phyloP scores from a whole-genome alignment of 208 protist genomes.

The Trypanosoma platydactyli region DNA sequence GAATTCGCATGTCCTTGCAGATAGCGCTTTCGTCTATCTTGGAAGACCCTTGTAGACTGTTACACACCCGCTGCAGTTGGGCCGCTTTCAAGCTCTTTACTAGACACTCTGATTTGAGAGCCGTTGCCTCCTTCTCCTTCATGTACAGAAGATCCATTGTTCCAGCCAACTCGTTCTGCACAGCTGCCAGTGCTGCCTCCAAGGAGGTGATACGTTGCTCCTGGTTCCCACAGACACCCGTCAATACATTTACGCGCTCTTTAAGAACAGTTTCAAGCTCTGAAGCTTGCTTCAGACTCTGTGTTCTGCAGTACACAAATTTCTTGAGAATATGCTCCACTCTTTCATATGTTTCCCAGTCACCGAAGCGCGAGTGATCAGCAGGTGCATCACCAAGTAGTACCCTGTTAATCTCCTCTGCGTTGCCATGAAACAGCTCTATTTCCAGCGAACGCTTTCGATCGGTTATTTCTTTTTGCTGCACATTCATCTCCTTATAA shows the following conservation, averaged over 20 bases:
- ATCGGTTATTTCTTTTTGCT: conserved; percentile 57
- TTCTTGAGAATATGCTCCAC: conserved; percentile 68
- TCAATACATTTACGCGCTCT: conserved; percentile 28
- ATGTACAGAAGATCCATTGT: conserved; percentile 51
- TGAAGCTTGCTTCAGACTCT: conserved; percentile 3
- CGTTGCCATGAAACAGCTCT: conserved; percentile 64
- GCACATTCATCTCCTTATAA: conserved; percentile 67
- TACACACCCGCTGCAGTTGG: conserved; percentile 46
- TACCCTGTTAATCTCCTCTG: conserved; percentile 56
- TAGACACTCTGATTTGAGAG: conserved; percentile 40
- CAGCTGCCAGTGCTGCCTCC: conserved; percentile 20
- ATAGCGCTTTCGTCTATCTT: conserved; percentile 23
- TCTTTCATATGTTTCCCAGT: conserved; percentile 81
- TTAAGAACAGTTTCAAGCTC: conserved; percentile 12
- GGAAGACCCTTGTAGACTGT: conserved; percentile 13
- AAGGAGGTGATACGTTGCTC: conserved; percentile 35
- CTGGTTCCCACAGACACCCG: conserved; percentile 7
- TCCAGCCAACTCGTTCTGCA: conserved; percentile 55
- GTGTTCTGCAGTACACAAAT: conserved; percentile 59
- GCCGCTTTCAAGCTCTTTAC: conserved; percentile 49
- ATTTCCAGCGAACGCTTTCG: conserved; percentile 52
- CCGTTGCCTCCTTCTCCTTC: conserved; percentile 55
- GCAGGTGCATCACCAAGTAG: conserved; percentile 30
- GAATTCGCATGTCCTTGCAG: conserved; percentile 48
- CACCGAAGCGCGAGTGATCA: conserved; percentile 31